phyloP scores from a whole-genome alignment of 2,329 filamentous ascomycete genomes.

The Colletotrichum ledebouriae region DNA sequence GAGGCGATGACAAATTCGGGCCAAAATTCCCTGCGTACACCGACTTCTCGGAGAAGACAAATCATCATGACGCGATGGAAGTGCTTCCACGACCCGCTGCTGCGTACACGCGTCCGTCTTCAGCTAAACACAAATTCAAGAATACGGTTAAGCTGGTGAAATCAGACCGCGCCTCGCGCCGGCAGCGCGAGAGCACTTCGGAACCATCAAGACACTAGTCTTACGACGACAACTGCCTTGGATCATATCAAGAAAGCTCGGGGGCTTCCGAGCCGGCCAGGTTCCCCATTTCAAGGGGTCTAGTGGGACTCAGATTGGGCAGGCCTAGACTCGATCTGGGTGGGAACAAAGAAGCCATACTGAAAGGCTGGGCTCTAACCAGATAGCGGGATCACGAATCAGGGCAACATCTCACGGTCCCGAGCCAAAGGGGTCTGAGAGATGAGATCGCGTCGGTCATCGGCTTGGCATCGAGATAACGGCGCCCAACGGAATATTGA shows the following conservation, averaged over 20 bases:
- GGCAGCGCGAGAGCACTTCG: conserved; percentile 16
- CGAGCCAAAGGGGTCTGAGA: conserved; percentile 5
- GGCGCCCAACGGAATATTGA: conserved; percentile 23
- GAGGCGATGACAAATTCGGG: conserved; percentile 15
- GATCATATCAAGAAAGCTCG: conserved; percentile 23
- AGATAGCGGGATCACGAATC: conserved; percentile 8
- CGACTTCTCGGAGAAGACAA: conserved; percentile 23
- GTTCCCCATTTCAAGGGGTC: conserved; percentile 16
- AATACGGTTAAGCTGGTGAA: conserved; percentile 45
- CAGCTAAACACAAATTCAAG: conserved; percentile 23
- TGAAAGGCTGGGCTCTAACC: conserved; percentile 18
- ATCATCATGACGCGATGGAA: conserved; percentile 13
- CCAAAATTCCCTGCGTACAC: conserved; percentile 6
- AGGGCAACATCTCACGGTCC: neutral
- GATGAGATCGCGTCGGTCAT: conserved; percentile 19
- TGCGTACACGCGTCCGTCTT: conserved; percentile 18
- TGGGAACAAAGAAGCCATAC: neutral
- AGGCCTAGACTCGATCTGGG: conserved; percentile 14
- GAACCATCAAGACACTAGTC: neutral
- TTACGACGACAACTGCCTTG: conserved; percentile 20
- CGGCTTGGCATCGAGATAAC: conserved; percentile 29
- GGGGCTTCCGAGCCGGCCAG: conserved; percentile 1
- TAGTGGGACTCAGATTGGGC: neutral
- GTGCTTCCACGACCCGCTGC: neutral
- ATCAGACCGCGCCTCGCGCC: neutral